phyloP scores from a whole-genome alignment of 805 yeast species.

The Lipomyces orientalis region DNA sequence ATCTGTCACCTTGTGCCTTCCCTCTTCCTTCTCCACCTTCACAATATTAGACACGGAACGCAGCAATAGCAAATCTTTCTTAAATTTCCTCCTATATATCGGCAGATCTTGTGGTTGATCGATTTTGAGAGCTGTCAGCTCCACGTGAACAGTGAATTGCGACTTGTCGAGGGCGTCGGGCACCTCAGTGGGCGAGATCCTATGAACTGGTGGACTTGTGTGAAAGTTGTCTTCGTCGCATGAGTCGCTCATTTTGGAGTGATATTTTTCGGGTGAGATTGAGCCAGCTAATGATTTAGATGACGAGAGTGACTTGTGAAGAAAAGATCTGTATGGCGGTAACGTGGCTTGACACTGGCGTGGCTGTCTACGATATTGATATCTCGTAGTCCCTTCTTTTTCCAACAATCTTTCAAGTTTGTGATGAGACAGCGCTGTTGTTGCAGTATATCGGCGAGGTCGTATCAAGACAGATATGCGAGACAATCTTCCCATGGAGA shows the following conservation, averaged over 20 bases:
- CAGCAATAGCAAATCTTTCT: slow-evolving; percentile 67
- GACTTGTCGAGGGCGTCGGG: slow-evolving; percentile 60
- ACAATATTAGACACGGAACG: slow-evolving; percentile 75
- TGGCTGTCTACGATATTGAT: background rate
- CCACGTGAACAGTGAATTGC: slow-evolving; percentile 62
- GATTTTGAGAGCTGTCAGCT: slow-evolving; percentile 70
- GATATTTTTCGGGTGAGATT: background rate
- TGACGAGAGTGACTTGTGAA: background rate
- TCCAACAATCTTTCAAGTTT: background rate
- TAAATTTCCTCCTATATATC: slow-evolving; percentile 62
- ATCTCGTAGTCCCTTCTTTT: background rate
- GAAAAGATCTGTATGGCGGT: background rate
- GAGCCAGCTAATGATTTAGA: background rate
- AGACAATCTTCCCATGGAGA: background rate
- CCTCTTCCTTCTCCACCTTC: slow-evolving; percentile 47
- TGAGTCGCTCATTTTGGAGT: background rate
- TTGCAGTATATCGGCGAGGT: background rate
- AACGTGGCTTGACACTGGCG: background rate
- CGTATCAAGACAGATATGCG: background rate
- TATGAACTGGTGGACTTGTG: background rate
- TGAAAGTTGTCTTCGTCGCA: slow-evolving; percentile 1
- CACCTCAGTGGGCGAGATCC: background rate
- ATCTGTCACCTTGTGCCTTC: slow-evolving; percentile 41
- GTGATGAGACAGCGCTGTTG: background rate
- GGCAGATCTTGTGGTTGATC: slow-evolving; percentile 69